Conservation (phyloP, 805 yeast species). For the Maudiozyma saulgeensis region DNA sequence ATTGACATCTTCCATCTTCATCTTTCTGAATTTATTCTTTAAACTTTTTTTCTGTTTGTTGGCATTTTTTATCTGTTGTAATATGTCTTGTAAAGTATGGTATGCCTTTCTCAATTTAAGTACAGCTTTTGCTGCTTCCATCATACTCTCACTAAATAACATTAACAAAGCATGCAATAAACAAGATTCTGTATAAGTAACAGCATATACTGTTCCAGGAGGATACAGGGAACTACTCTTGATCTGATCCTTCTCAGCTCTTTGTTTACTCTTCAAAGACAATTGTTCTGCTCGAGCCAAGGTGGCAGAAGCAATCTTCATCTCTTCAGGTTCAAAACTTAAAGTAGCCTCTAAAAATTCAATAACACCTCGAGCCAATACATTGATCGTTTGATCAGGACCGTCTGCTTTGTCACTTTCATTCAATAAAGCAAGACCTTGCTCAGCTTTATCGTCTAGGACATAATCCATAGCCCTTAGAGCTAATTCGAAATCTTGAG, state of each 20-base stretch:
- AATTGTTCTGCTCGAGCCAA: constrained; percentile 64
- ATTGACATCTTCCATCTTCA: constrained; percentile 1
- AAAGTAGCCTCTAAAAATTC: constrained; percentile 85
- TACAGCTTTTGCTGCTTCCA: constrained; percentile 86
- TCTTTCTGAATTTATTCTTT: constrained; percentile 2
- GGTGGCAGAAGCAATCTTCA: constrained; percentile 71
- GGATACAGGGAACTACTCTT: constrained; percentile 67
- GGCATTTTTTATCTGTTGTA: constrained; percentile 38
- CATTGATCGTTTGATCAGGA: constrained; percentile 46
- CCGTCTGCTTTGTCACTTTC: constrained; percentile 28
- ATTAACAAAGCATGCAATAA: constrained; percentile 77
- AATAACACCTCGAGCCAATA: constrained; percentile 78
- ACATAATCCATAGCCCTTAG: constrained; percentile 84
- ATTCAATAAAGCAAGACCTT: constrained; percentile 47
- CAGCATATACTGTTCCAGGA: constrained; percentile 90
- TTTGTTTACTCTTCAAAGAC: constrained; percentile 51
- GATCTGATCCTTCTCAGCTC: constrained; percentile 47
- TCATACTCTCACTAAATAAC: constrained; percentile 77
- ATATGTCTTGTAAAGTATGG: constrained; percentile 72
- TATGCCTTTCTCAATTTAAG: constrained; percentile 81
- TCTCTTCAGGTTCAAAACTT: constrained; percentile 84
- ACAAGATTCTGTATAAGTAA: constrained; percentile 82
- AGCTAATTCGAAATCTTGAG: constrained; percentile 57
- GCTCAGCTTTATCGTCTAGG: constrained; percentile 69
- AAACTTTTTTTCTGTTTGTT: constrained; percentile 15